Evolutionary conservation across 1,139 yeast genomes (phyloP), one percentile per base, ranked within the genome.

Genomic region (Geotrichum bryndzae): DNA sequence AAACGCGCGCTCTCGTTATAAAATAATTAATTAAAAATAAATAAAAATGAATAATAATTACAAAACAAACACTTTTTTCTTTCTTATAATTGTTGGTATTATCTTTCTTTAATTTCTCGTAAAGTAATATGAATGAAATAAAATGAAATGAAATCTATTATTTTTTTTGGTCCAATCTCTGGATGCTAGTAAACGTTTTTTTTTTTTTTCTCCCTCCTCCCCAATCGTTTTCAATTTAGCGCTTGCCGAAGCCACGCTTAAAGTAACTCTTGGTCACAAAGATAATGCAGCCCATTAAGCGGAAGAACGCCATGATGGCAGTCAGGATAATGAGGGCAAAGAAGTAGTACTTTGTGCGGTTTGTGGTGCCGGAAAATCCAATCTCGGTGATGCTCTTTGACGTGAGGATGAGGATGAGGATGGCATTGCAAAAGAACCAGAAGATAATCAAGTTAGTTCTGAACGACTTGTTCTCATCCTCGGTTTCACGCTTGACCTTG

Each of bases 321-420:
- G 88, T 94, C 62, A 87, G 76, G 94, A 96, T 88, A 65, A 89
- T 80, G 61, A 89, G 80, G 46, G 88, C 87, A 7, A 88, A 84
- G 72, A 89, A 85, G 70, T 86, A 87, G 50, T 86, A 78, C 45
- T 80, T 72, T 4, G 84, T 79, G 69, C 84, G 76, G n/a, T 73
- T 69, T 31, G 73, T 74, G 38, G 76, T 69, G n/a, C 74, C 73
- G 18, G 70, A 73, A 56, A 73, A 73, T 41, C 76, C 76, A 53
- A 69, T 60, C 35, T 68, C 71, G 11, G 68, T 64, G 2, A 75
- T 68, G 31, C 70, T 69, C 2, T 71, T 68, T 0, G 76, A 69
- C 1, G 77, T 71, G 65, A 90, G 91, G 11, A 87, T 79, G 6
- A 94, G 88, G 58, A 87, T 82, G 54, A 90, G 79, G 23, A 85